A percentile compares a stretch with the other conserved stretches of the same genome.
Conservation (phyloP, 1,284 basidiomycete species). For the Ustilago curta region DNA sequence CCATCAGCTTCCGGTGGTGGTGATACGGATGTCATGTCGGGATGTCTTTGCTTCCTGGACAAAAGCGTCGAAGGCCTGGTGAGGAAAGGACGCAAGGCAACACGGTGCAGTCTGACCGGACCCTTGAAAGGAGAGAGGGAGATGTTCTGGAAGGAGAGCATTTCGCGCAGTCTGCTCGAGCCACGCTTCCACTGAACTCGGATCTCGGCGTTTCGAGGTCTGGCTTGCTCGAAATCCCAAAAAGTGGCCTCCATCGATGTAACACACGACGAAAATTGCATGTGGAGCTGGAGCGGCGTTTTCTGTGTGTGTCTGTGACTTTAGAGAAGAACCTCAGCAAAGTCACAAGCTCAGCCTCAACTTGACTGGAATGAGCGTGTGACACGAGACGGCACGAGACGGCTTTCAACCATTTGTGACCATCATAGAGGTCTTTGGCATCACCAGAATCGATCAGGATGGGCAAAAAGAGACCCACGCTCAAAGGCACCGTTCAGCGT, state of each 20-base stretch:
- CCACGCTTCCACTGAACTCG: constrained; percentile 21
- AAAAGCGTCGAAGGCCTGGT: not conserved
- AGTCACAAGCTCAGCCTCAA: constrained; percentile 13
- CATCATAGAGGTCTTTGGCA: not conserved
- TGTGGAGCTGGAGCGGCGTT: constrained; percentile 28
- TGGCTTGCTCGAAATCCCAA: not conserved
- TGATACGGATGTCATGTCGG: constrained; percentile 18
- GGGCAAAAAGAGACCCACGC: constrained; percentile 65
- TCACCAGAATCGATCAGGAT: constrained; percentile 12
- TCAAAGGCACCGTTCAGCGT: constrained; percentile 61
- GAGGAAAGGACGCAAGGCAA: not conserved
- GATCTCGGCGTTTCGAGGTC: constrained; percentile 10
- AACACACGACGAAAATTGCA: constrained; percentile 17
- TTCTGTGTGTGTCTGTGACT: constrained; percentile 16
- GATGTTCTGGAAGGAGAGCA: not conserved
- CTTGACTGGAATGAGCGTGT: constrained; percentile 12
- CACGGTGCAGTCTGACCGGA: not conserved
- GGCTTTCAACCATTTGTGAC: constrained; percentile 4
- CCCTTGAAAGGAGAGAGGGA: constrained; percentile 6
- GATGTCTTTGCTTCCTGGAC: not conserved
- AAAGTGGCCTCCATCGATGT: constrained; percentile 1
- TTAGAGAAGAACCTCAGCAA: constrained; percentile 18
- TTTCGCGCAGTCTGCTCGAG: constrained; percentile 32
- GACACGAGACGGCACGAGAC: constrained; percentile 4
- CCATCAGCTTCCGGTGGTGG: constrained; percentile 20